Base-by-base conservation (phyloP, 768 basidiomycete genomes). In the Suillus placidus region DNA sequence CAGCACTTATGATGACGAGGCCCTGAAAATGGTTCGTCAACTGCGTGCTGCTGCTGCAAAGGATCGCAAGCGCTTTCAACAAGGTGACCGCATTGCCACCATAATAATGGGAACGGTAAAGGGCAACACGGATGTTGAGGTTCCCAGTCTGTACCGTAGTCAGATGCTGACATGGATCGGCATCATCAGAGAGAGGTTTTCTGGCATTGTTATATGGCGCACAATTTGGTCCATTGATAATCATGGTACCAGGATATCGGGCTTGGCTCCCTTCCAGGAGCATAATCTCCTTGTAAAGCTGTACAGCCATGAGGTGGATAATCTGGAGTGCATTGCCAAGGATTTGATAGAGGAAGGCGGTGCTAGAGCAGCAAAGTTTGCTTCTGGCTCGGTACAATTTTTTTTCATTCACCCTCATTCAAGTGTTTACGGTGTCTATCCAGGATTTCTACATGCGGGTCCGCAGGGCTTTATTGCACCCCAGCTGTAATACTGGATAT, bases 361-460 rank as follows among this genome's bases (percentile, higher is more conserved):
- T 10, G 43, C 43, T 10, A 45, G 20, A 10, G 43, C 43, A 0
- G 43, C 20, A 4, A 45, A 45, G 8, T 45, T 10, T n/a, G 20
- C 43, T 45, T 20, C 43, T 9, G 20, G 20, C 43, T 45, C 20
- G 9, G 45, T 47, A 47, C 3, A 18, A 20, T 35, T 35, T 35
- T 7, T 6, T 47, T 47, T 47, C 12, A n/a, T n/a, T n/a, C 0
- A 1, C 10, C 4, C 20, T 47, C 2, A 0, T 47, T 47, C 4
- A 12, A n/a, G 10, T 10, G 0, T 47, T n/a, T 12, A 23, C n/a
- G n/a, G n/a, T 0, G 5, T n/a, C 42, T n/a, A 1, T n/a, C 10
- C 4, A 47, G 45, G n/a, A 47, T 12, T 47, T 47, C 2, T n/a
- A 47, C 5, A n/a, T 9, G 20, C 4, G 10, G 1, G 10, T 47